phyloP scores from a whole-genome alignment of 1,284 basidiomycete species.

The Puccinia brachypodii region DNA sequence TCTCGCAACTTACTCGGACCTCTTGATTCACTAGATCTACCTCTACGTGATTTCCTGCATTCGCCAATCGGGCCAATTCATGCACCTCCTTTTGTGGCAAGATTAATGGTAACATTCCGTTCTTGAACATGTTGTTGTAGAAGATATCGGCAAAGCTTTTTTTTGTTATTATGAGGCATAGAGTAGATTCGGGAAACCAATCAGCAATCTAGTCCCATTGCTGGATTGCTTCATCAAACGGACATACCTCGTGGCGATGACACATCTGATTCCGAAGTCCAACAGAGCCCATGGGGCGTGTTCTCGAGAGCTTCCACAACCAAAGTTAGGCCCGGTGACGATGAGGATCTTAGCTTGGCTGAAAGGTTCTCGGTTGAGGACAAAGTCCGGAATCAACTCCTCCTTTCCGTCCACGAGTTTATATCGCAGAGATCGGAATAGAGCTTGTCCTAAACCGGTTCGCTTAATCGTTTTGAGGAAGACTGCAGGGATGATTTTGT shows the following conservation, averaged over 20 bases:
- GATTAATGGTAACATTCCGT: constrained; percentile 85
- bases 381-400: constrained; percentile 74
- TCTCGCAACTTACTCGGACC: background rate
- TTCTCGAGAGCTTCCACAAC: constrained; percentile 89
- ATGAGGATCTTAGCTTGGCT: constrained; percentile 78
- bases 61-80: constrained; percentile 75
- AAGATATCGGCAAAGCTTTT: constrained; percentile 89
- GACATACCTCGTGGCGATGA: constrained; percentile 70
- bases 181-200: background rate
- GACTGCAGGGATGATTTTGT: constrained; percentile 81
- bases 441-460: constrained; percentile 82
- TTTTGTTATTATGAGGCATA: background rate
- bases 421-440: constrained; percentile 82
- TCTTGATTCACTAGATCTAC: constrained; percentile 81
- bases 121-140: constrained; percentile 88
- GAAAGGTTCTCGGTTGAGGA: constrained; percentile 83
- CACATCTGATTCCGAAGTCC: constrained; percentile 88
- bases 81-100: constrained; percentile 76
- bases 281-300: constrained; percentile 97
- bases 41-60: constrained; percentile 75
- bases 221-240: background rate
- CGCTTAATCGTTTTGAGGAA: constrained; percentile 75
- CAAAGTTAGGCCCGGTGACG: constrained; percentile 88
- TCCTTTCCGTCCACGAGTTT: constrained; percentile 66
- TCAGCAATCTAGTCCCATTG: background rate